These are phyloP conservation scores for Citrus sinensis DNA, from an alignment of 345 rosid species.

Conservation along the genomic window DNA sequence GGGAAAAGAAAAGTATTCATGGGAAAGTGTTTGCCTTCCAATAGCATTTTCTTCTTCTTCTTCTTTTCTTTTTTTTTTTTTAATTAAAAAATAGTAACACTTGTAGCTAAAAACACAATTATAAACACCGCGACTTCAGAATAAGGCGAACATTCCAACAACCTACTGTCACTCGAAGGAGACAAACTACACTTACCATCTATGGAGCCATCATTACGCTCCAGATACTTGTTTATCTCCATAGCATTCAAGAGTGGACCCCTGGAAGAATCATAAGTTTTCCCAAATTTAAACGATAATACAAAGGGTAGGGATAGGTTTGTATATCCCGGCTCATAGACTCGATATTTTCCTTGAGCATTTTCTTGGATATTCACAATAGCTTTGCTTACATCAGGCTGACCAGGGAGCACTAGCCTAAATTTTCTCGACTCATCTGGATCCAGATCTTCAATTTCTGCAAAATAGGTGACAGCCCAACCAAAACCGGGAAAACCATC, in stretches of 20 bases:
- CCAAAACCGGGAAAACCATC: conserved; percentile 95
- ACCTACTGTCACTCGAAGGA: not conserved
- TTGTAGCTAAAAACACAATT: conserved; percentile 2
- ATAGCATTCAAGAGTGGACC: conserved; percentile 97
- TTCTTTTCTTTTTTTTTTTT: not conserved
- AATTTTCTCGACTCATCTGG: conserved; percentile 78
- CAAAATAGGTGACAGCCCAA: conserved; percentile 84
- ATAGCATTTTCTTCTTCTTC: not conserved
- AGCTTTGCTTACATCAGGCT: conserved; percentile 72
- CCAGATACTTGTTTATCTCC: conserved; percentile 75
- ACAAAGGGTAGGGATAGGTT: conserved; percentile 86
- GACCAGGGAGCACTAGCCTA: conserved; percentile 66
- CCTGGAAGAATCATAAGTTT: conserved; percentile 75
- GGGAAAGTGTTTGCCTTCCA: not conserved
- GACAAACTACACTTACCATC: conserved; percentile 56
- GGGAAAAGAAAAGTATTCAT: not conserved
- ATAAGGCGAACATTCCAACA: not conserved
- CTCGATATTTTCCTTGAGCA: conserved; percentile 69
- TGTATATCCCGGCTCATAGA: conserved; percentile 81
- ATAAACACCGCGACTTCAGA: not conserved
- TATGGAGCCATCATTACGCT: conserved; percentile 66
- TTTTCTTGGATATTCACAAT: conserved; percentile 88
- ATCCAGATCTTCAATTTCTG: conserved; percentile 85
- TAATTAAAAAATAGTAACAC: not conserved
- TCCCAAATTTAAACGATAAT: conserved; percentile 68